Percentiles rank a stretch among this genome's conserved stretches.
These are phyloP conservation scores for Lentinula lateritia DNA, from an alignment of 768 basidiomycete genomes.

Conservation along the genomic window DNA sequence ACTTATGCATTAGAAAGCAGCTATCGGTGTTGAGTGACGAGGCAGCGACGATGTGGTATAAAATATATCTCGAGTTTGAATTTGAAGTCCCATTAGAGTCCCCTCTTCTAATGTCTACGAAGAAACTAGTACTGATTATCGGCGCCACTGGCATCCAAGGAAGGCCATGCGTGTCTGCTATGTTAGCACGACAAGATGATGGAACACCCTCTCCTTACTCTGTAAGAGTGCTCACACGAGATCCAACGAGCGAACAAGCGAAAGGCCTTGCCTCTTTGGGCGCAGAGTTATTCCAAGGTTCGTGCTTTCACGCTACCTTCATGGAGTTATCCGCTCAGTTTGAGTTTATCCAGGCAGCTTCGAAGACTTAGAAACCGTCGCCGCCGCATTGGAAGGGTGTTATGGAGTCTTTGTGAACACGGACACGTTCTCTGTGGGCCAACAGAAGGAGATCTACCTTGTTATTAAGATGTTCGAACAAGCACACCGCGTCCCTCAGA, in stretches of 20 bases:
- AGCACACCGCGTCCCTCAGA: neutral
- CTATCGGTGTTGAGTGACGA: neutral
- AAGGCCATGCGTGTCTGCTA: conserved; percentile 29
- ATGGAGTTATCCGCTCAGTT: neutral
- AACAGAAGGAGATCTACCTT: conserved; percentile 1
- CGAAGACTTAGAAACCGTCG: conserved; percentile 23
- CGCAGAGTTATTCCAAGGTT: conserved; percentile 16
- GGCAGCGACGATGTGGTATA: neutral
- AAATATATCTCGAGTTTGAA: neutral
- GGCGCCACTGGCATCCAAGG: conserved; percentile 45
- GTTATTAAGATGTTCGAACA: conserved; percentile 6
- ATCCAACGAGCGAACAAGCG: conserved; percentile 26
- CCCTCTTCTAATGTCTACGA: neutral
- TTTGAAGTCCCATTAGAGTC: neutral
- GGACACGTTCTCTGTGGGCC: conserved; percentile 9
- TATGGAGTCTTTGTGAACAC: conserved; percentile 18
- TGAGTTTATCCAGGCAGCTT: conserved; percentile 23
- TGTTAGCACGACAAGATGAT: conserved; percentile 26
- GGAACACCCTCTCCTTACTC: conserved; percentile 36
- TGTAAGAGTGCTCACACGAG: conserved; percentile 36
- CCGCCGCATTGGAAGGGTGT: conserved; percentile 26
- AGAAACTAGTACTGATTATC: conserved; percentile 38
- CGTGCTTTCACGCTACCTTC: neutral
- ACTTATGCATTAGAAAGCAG: neutral
- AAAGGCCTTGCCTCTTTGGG: conserved; percentile 28